phyloP scores from a whole-genome alignment of 2,329 filamentous ascomycete genomes.

The Scopulariopsis brevicaulis region DNA sequence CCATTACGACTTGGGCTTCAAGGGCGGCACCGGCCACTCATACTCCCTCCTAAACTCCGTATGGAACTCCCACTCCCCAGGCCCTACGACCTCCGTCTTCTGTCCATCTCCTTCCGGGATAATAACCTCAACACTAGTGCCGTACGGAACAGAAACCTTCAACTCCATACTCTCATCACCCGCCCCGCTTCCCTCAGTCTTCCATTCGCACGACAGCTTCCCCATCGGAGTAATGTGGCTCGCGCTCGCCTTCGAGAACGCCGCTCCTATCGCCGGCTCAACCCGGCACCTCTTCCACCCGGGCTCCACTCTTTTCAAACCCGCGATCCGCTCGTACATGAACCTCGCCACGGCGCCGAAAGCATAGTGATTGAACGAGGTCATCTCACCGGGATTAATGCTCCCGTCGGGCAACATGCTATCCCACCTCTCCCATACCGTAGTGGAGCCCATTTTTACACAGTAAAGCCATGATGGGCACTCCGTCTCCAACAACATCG shows the following conservation, averaged over 20 bases:
- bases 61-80: slow-evolving; percentile 5
- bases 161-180: background rate
- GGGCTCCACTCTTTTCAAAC: slow-evolving; percentile 10
- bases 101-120: slow-evolving; percentile 2
- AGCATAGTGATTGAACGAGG: slow-evolving; percentile 28
- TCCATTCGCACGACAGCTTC: slow-evolving; percentile 3
- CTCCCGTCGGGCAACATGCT: slow-evolving; percentile 21
- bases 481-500: slow-evolving; percentile 21
- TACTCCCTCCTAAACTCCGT: background rate
- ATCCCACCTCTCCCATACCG: slow-evolving; percentile 30
- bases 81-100: background rate
- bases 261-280: slow-evolving; percentile 2
- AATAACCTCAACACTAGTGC: slow-evolving; percentile 7
- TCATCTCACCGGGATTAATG: slow-evolving; percentile 28
- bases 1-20: background rate
- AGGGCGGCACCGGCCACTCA: slow-evolving; percentile 3
- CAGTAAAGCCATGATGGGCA: slow-evolving; percentile 26
- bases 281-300: slow-evolving; percentile 12
- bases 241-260: slow-evolving; percentile 3
- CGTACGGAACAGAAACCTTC: slow-evolving; percentile 5
- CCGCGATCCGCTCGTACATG: slow-evolving; percentile 17
- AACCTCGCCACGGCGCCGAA: slow-evolving; percentile 24
- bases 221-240: slow-evolving; percentile 4
- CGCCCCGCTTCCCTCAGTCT: background rate
- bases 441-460: slow-evolving; percentile 25